phyloP scores from a whole-genome alignment of 2,329 filamentous ascomycete species.

The Cryphonectria nitschkei region DNA sequence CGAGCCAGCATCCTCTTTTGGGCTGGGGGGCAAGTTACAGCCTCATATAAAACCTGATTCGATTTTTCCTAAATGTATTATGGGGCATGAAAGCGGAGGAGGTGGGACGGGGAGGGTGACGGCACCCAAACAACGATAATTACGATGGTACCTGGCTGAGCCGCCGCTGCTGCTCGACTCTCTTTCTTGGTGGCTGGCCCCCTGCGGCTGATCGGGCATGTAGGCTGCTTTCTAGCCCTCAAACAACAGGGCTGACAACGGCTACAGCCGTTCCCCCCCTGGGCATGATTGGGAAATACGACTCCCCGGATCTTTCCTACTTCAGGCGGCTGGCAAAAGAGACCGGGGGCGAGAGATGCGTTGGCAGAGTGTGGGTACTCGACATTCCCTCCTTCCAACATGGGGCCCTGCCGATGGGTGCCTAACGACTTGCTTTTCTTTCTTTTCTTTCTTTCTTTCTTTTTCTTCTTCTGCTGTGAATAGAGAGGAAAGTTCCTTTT shows the following conservation, averaged over 20 bases:
- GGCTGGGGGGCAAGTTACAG: background rate
- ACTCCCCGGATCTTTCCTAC: background rate
- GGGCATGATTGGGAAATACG: background rate
- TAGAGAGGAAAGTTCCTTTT: no score
- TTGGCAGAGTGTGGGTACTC: background rate
- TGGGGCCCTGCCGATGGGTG: background rate
- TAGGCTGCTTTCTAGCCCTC: background rate
- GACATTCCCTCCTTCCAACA: background rate
- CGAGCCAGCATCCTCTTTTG: background rate
- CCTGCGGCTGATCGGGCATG: conserved; percentile 13
- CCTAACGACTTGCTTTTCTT: background rate
- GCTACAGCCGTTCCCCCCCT: conserved; percentile 1
- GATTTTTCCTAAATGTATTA: background rate
- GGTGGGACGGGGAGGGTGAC: no score
- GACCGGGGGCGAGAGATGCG: background rate
- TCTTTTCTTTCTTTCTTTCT: no score
- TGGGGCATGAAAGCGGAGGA: background rate
- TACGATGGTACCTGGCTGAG: background rate
- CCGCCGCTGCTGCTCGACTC: no score
- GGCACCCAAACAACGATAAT: background rate
- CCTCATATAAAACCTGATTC: background rate
- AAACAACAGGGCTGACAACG: background rate
- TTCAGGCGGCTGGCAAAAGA: background rate
- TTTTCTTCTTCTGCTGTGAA: no score
- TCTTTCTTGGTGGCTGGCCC: background rate